Conservation (phyloP, 2,329 filamentous ascomycete genomes). For the Mycosphaerella sp. region DNA sequence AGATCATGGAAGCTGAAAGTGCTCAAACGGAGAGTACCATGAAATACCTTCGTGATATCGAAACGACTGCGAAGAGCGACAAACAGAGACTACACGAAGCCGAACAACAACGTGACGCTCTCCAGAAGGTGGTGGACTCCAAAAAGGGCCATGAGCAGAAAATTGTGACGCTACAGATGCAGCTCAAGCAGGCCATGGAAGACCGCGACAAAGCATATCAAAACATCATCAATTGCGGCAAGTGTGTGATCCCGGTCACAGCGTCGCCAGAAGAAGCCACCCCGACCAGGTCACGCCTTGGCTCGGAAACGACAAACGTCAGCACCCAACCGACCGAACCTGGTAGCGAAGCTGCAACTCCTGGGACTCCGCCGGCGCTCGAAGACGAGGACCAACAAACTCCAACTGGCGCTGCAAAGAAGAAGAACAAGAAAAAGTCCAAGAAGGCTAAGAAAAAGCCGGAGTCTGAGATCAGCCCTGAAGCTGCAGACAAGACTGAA, state of each 20-base stretch:
- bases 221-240: slow-evolving; percentile 34
- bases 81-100: slow-evolving; percentile 11
- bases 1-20: slow-evolving; percentile 29
- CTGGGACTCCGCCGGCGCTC: slow-evolving; percentile 19
- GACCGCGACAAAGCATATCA: slow-evolving; percentile 34
- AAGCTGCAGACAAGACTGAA: slow-evolving; percentile 42
- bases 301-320: slow-evolving; percentile 25
- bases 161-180: slow-evolving; percentile 26
- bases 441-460: slow-evolving; percentile 64
- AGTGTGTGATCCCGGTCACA: slow-evolving; percentile 23
- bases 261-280: slow-evolving; percentile 17
- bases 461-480: slow-evolving; percentile 56
- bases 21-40: slow-evolving; percentile 19
- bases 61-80: slow-evolving; percentile 20
- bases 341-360: slow-evolving; percentile 22
- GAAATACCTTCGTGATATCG: slow-evolving; percentile 22
- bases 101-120: slow-evolving; percentile 28
- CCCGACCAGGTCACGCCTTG: slow-evolving; percentile 18
- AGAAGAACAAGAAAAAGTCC: slow-evolving; percentile 29
- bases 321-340: slow-evolving; percentile 26
- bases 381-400: slow-evolving; percentile 18
- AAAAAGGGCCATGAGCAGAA: slow-evolving; percentile 29
- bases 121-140: slow-evolving; percentile 20
- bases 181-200: slow-evolving; percentile 28
- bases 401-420: slow-evolving; percentile 26